phyloP scores from a whole-genome alignment of 192 early-diverging fungal species.

The Dissophora ornata region DNA sequence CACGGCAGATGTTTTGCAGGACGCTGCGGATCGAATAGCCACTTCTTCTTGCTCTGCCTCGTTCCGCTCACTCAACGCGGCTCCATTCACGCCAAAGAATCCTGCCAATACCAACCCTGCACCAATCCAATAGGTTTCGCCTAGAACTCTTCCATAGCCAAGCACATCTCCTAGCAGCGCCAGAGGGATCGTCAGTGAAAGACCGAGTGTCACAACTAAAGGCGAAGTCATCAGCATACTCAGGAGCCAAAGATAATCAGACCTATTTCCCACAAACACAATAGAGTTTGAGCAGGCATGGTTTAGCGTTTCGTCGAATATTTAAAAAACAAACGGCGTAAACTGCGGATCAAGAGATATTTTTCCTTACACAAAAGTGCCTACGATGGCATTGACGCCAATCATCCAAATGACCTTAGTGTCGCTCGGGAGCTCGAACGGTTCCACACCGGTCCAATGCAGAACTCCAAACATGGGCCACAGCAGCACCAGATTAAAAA shows the following conservation, averaged over 20 bases:
- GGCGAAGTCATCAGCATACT: constrained; percentile 87
- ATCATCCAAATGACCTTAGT: constrained; percentile 70
- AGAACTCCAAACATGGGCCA: constrained; percentile 75
- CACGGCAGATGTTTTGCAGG: too few species aligned
- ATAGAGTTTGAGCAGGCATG: background rate
- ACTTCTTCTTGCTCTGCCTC: constrained; percentile 37
- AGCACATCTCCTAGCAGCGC: constrained; percentile 71
- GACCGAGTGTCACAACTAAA: constrained; percentile 80
- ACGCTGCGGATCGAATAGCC: constrained; percentile 38
- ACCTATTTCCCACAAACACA: constrained; percentile 36
- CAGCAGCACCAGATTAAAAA: constrained; percentile 73
- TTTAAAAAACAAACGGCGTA: too few species aligned
- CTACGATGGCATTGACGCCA: constrained; percentile 77
- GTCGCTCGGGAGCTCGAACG: constrained; percentile 69
- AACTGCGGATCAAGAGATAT: too few species aligned
- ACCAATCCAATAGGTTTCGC: constrained; percentile 69
- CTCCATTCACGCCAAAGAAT: constrained; percentile 74
- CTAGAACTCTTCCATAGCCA: constrained; percentile 67
- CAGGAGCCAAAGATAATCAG: constrained; percentile 83
- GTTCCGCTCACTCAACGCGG: constrained; percentile 50
- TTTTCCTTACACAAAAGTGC: constrained; percentile 84
- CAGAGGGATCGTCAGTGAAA: constrained; percentile 73
- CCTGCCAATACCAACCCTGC: constrained; percentile 73
- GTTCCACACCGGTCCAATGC: constrained; percentile 70
- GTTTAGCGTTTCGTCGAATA: too few species aligned